Evolutionary conservation across 2,329 filamentous ascomycete genomes (phyloP).

Genomic region (Xylariaceae sp.): DNA sequence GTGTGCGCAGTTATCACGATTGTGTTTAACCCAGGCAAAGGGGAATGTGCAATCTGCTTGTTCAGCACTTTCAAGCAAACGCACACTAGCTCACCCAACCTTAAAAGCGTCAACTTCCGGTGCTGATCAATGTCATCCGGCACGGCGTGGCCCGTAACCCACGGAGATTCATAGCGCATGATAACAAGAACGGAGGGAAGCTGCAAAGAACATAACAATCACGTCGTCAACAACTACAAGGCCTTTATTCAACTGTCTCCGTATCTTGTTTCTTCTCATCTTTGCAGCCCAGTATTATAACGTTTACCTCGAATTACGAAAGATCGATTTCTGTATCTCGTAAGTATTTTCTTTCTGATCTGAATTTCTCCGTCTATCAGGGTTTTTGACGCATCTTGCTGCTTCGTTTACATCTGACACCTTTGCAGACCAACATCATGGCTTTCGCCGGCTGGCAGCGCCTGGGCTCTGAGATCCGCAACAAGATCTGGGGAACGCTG

Average conservation of each 20-base stretch:
- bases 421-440: background rate
- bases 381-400: background rate
- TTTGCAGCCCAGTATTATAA: background rate
- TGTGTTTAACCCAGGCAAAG: background rate
- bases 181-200: no score
- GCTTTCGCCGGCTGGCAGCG: background rate
- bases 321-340: background rate
- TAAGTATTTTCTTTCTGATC: background rate
- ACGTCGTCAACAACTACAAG: no score
- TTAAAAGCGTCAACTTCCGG: background rate
- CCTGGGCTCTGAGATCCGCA: background rate
- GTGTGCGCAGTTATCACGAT: background rate
- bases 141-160: no score
- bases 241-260: no score
- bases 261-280: background rate
- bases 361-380: no score
- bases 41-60: background rate
- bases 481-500: no score
- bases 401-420: background rate
- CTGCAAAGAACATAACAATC: background rate
- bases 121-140: no score
- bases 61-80: background rate
- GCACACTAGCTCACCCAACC: background rate
- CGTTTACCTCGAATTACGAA: background rate
- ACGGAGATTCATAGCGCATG: no score